phyloP scores from a whole-genome alignment of 148 eudicot species.

The Amaranthus cruentus region DNA sequence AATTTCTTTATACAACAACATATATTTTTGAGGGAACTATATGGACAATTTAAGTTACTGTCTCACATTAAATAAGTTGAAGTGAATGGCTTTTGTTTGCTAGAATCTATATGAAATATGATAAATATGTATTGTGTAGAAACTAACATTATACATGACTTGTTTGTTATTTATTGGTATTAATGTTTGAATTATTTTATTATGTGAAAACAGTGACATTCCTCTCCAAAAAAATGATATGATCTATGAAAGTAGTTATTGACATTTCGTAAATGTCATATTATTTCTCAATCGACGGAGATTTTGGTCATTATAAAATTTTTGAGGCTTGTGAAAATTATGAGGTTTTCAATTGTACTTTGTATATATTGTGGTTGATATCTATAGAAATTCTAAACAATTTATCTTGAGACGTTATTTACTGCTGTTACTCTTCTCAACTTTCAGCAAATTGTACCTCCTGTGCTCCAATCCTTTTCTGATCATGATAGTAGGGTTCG shows the following conservation, averaged over 20 bases:
- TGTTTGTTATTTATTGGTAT: no score
- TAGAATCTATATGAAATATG: no score
- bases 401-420: slow-evolving; percentile 2
- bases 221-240: background rate
- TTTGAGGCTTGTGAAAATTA: background rate
- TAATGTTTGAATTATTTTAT: no score
- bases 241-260: background rate
- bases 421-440: slow-evolving; percentile 13
- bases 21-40: background rate
- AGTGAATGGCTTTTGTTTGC: no score
- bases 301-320: background rate
- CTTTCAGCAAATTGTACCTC: slow-evolving; percentile 90
- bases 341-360: background rate
- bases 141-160: no score
- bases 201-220: background rate
- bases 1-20: no score
- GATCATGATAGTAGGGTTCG: slow-evolving; percentile 99
- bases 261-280: background rate
- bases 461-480: slow-evolving; percentile 77
- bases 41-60: background rate
- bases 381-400: background rate
- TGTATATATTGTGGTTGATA: background rate
- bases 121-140: no score
- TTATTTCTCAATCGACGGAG: background rate
- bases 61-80: no score